Percentiles rank a stretch among this genome's conserved stretches.
These are phyloP conservation scores for Chondrostereum purpureum DNA, from an alignment of 1,284 basidiomycete species.

Conservation along the genomic window DNA sequence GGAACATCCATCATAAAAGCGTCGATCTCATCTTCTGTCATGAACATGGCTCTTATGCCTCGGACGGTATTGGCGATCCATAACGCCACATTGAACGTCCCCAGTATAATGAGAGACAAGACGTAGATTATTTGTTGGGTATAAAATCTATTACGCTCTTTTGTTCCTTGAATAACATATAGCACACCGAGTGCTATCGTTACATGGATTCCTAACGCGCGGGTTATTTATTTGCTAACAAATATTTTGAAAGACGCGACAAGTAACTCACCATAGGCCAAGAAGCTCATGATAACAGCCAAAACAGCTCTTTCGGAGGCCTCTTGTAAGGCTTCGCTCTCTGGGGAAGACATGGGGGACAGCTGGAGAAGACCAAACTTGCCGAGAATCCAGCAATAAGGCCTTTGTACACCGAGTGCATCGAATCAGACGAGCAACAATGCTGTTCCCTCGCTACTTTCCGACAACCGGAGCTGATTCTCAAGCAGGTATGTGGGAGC, in stretches of 20 bases:
- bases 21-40: not conserved
- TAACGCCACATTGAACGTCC: not conserved
- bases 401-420: too few species aligned
- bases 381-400: too few species aligned
- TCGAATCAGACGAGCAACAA: too few species aligned
- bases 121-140: not conserved
- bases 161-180: not conserved
- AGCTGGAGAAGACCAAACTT: too few species aligned
- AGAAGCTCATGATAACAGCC: not conserved
- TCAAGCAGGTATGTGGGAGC: too few species aligned
- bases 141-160: not conserved
- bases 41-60: not conserved
- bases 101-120: not conserved
- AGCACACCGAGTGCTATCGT: not conserved
- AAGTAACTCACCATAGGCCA: not conserved
- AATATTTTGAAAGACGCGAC: too few species aligned
- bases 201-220: not conserved
- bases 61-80: not conserved
- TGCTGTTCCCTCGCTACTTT: too few species aligned
- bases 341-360: not conserved
- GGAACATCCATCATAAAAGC: not conserved
- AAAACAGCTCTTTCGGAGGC: not conserved
- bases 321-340: not conserved
- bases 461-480: too few species aligned
- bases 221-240: not conserved